Conservation (phyloP, 495 filamentous ascomycete species). For the Xylaria nigripes region DNA sequence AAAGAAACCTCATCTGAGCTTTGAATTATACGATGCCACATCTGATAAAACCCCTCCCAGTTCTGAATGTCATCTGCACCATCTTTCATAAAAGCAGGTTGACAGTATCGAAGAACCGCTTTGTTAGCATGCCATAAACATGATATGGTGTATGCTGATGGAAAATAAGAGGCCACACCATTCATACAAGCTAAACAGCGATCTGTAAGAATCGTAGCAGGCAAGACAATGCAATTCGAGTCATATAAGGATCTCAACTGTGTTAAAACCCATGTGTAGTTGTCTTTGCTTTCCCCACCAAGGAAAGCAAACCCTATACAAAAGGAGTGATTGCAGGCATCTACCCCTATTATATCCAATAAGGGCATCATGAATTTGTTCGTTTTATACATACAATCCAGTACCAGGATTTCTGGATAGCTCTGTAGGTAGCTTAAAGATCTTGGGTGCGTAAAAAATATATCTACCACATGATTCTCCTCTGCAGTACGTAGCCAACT, state of each 20-base stretch:
- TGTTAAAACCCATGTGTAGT: background rate
- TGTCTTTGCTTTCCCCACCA: background rate
- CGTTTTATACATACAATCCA: conserved; percentile 15
- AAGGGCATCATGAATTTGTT: conserved; percentile 12
- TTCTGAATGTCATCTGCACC: background rate
- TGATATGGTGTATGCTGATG: background rate
- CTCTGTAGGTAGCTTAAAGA: background rate
- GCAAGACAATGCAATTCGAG: background rate
- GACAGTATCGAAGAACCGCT: too few species aligned
- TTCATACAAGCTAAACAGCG: background rate
- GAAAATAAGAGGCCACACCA: background rate
- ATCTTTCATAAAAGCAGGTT: too few species aligned
- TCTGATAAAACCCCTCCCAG: background rate
- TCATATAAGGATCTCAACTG: too few species aligned
- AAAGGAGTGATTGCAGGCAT: conserved; percentile 6
- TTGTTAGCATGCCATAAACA: too few species aligned
- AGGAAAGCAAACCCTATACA: conserved; percentile 7
- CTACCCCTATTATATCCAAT: conserved; percentile 11
- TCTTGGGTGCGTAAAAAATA: too few species aligned
- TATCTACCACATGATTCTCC: too few species aligned
- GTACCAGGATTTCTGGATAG: conserved; percentile 6
- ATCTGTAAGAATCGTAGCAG: background rate
- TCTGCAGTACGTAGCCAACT: too few species aligned
- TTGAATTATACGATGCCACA: background rate
- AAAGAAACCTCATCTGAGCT: background rate